A percentile compares a stretch with the other conserved stretches of the same genome.
Conservation (phyloP, 2,329 filamentous ascomycete genomes). For the Fusarium domesticum region DNA sequence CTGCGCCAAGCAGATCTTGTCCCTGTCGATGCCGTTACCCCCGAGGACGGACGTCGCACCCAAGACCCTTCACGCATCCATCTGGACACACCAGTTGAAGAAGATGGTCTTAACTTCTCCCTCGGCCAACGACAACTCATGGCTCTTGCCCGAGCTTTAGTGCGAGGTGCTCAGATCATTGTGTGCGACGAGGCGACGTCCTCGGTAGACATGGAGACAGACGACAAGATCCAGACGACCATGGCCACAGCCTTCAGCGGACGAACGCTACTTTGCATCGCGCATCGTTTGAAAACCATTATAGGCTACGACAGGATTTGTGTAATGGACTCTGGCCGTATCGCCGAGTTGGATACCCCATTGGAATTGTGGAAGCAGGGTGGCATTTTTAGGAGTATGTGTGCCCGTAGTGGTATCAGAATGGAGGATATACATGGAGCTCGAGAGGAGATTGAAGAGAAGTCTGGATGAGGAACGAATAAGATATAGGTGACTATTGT, state of each 20-base stretch:
- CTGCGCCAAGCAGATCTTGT: constrained; percentile 75
- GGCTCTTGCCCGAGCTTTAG: constrained; percentile 86
- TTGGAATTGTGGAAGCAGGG: constrained; percentile 66
- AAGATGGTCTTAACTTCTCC: constrained; percentile 94
- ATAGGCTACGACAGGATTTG: constrained; percentile 93
- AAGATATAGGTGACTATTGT: too few species aligned
- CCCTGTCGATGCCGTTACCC: constrained; percentile 52
- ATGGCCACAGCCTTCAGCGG: constrained; percentile 83
- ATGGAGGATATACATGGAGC: constrained; percentile 52
- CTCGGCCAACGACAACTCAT: constrained; percentile 93
- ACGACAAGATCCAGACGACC: constrained; percentile 89
- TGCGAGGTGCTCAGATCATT: constrained; percentile 85
- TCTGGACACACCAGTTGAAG: constrained; percentile 82
- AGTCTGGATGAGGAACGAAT: background rate
- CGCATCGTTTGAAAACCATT: constrained; percentile 87
- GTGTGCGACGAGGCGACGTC: constrained; percentile 96
- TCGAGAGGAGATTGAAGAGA: constrained; percentile 33
- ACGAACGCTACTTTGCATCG: constrained; percentile 87
- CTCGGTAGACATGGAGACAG: constrained; percentile 92
- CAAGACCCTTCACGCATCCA: constrained; percentile 69
- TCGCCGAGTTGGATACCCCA: constrained; percentile 83
- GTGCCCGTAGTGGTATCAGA: constrained; percentile 76
- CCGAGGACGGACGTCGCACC: constrained; percentile 65
- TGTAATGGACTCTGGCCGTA: constrained; percentile 87
- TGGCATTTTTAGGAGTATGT: constrained; percentile 87